A percentile compares a stretch with the other conserved stretches of the same genome.
phyloP scores from a whole-genome alignment of 177 flowering plant genomes.

The Telopea speciosissima region DNA sequence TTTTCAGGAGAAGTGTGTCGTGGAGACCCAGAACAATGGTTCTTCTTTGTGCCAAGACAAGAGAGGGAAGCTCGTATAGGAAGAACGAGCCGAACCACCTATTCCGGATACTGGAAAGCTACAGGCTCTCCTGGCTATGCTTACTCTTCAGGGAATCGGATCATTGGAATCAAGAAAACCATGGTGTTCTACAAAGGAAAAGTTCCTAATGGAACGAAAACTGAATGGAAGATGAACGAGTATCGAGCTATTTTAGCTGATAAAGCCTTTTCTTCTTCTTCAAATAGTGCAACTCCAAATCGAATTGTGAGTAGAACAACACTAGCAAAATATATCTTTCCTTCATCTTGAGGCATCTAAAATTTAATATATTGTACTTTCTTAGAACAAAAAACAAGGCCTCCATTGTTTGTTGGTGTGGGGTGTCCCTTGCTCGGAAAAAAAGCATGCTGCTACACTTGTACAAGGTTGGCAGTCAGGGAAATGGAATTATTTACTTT shows the following conservation, averaged over 20 bases:
- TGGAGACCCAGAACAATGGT: slow-evolving; percentile 63
- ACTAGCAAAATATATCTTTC: too few species aligned
- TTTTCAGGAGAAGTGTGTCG: slow-evolving; percentile 46
- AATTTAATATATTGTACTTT: too few species aligned
- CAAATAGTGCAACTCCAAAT: not conserved
- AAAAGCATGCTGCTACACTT: too few species aligned
- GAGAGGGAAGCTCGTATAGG: slow-evolving; percentile 66
- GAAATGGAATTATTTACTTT: too few species aligned
- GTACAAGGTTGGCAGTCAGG: too few species aligned
- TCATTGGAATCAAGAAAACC: slow-evolving; percentile 56
- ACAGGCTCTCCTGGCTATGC: slow-evolving; percentile 60
- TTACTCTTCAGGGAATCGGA: slow-evolving; percentile 37
- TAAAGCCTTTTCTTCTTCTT: slow-evolving; percentile 1
- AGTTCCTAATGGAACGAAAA: slow-evolving; percentile 61
- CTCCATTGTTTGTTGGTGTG: too few species aligned
- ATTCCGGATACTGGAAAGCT: slow-evolving; percentile 70
- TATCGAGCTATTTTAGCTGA: slow-evolving; percentile 49
- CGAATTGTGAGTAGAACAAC: not conserved
- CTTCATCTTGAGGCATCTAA: too few species aligned
- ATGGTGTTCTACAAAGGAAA: slow-evolving; percentile 68
- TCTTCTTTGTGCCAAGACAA: slow-evolving; percentile 56
- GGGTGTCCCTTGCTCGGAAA: too few species aligned
- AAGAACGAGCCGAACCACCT: slow-evolving; percentile 51
- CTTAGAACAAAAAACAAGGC: too few species aligned
- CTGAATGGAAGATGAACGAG: slow-evolving; percentile 78